These are phyloP conservation scores for Amylocystis lapponica DNA, from an alignment of 768 basidiomycete genomes.

Conservation along the genomic window DNA sequence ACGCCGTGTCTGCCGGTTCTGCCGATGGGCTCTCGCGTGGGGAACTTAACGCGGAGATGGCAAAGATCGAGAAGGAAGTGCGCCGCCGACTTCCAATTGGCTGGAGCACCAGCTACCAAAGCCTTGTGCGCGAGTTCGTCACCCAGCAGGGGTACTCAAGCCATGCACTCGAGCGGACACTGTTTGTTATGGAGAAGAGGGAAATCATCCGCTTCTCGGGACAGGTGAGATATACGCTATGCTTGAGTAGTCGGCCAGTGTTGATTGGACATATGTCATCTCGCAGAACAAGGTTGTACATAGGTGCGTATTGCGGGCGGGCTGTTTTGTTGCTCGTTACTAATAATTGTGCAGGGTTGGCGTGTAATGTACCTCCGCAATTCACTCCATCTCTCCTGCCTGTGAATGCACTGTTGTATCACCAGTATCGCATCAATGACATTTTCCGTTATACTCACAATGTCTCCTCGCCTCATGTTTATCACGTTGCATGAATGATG, in stretches of 20 bases:
- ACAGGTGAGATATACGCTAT: slow-evolving; percentile 32
- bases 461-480: not conserved
- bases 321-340: not conserved
- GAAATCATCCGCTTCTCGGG: slow-evolving; percentile 91
- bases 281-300: slow-evolving; percentile 52
- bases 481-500: not conserved
- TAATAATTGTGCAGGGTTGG: slow-evolving; percentile 4
- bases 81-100: slow-evolving; percentile 82
- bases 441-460: not conserved
- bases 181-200: slow-evolving; percentile 91
- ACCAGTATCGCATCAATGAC: too few relatives aligned
- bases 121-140: slow-evolving; percentile 89
- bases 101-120: slow-evolving; percentile 96
- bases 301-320: too few relatives aligned
- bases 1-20: slow-evolving; percentile 92
- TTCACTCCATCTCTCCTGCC: too few relatives aligned
- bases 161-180: slow-evolving; percentile 85
- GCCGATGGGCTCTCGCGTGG: slow-evolving; percentile 89
- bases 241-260: not conserved
- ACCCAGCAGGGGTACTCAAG: slow-evolving; percentile 85
- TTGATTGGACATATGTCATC: slow-evolving; percentile 1
- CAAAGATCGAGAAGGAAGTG: slow-evolving; percentile 82
- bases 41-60: slow-evolving; percentile 91
- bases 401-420: too few relatives aligned
- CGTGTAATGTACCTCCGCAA: not conserved